Evolutionary conservation across 1,284 basidiomycete genomes (phyloP).

Genomic region (Pascua sp.): DNA sequence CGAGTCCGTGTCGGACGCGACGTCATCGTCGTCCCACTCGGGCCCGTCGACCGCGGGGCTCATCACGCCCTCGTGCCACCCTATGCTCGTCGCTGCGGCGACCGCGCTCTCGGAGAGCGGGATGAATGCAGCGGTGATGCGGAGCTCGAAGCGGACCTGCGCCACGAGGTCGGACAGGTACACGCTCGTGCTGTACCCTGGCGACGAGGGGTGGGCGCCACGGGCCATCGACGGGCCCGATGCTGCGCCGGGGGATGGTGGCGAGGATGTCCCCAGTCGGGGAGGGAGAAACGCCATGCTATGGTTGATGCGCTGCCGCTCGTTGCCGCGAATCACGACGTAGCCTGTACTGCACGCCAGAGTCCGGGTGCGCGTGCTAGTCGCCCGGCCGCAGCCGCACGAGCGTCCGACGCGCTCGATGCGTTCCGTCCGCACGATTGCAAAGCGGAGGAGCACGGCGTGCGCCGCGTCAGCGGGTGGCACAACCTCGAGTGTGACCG

Average conservation of each 20-base stretch:
- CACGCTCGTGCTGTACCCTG: no score
- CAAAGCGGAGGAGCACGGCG: constrained; percentile 27
- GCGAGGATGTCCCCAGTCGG: neutral
- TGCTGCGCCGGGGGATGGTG: neutral
- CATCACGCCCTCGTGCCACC: no score
- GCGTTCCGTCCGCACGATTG: constrained; percentile 18
- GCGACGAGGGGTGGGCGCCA: no score
- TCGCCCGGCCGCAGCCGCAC: neutral
- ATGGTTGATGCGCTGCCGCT: neutral
- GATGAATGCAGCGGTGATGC: no score
- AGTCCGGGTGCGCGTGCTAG: neutral
- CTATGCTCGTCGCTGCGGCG: no score
- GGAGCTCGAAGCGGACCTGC: no score
- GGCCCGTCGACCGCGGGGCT: no score
- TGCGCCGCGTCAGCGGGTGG: constrained; percentile 16
- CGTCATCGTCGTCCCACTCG: no score
- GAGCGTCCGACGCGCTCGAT: neutral
- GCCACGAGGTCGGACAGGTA: no score
- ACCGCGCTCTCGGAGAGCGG: no score
- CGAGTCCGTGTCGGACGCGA: no score
- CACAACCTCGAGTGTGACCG: constrained; percentile 28
- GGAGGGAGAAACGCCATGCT: no score
- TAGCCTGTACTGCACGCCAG: neutral
- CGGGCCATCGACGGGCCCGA: neutral
- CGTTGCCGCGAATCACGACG: neutral